Base-by-base conservation (phyloP, 1,284 basidiomycete genomes). In the Sanghuangporus sanghuang region DNA sequence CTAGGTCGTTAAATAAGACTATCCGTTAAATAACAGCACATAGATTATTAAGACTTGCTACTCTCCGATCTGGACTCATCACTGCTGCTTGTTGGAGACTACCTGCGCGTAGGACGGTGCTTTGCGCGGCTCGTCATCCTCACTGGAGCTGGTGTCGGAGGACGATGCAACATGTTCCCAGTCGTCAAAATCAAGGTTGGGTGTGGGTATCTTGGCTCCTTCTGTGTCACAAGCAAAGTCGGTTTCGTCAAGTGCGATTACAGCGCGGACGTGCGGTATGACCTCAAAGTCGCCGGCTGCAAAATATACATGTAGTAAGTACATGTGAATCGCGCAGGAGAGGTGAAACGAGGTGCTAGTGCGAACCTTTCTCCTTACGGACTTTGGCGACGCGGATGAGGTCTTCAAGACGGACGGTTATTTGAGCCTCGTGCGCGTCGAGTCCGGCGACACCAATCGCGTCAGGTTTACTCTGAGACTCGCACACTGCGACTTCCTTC, bases 101-200 rank as follows among this genome's bases (percentile, higher is more conserved):
- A 65, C 59, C 36, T 65, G 54, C 21, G 64, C 64, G 40, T 65
- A 65, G 16, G 64, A 65, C n/a, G 54, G 58, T 18, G 54, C 42
- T 46, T 61, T 65, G 35, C 32, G 46, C 35, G 36, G 27, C 21
- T 65, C 64, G 55, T 58, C 64, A 21, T 65, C 64, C 27, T 65
- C 64, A 32, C 64, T 59, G 16, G 59, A 61, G 27, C 52, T 35
- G 23, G 63, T 46, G 35, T 53, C 54, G 32, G 60, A 54, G 39
- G 32, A 63, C 39, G 60, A 62, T 35, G 57, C 54, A 35, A 65
- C 39, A 54, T 65, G 64, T 46, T 65, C 64, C 64, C 64, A 65
- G 11, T 65, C 64, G 18, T 65, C 64, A 40, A 54, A n/a, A 40
- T 54, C 50, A 42, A 56, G 40, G 6, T 14, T 44, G 18, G 50